Evolutionary conservation across 78 protist species (phyloP).

Genomic region (Dictyostelium capitatum): DNA sequence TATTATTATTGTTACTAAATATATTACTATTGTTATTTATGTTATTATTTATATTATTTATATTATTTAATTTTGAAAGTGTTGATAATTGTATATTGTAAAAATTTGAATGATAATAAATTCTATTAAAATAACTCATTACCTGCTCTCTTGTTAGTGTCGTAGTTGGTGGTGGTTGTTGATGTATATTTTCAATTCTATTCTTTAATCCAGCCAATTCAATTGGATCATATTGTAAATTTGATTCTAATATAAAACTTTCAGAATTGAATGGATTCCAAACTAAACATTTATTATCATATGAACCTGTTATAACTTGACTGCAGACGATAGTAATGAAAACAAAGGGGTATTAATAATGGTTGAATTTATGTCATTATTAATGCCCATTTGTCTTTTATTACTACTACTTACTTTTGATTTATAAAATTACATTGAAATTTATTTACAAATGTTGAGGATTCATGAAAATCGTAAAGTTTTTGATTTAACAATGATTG

Average conservation of each 20-base stretch:
- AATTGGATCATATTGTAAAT: neutral
- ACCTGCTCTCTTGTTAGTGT: neutral
- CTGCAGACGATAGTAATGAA: neutral
- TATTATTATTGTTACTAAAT: neutral
- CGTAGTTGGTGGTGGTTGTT: neutral
- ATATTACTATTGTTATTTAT: neutral
- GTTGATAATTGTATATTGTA: slow-evolving; percentile 31
- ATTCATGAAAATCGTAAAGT: slow-evolving; percentile 58
- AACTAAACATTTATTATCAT: slow-evolving; percentile 55
- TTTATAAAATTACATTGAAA: slow-evolving; percentile 72
- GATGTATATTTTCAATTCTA: neutral
- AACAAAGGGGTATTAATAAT: no score
- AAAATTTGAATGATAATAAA: slow-evolving; percentile 14
- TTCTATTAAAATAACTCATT: slow-evolving; percentile 15
- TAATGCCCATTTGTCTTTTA: no score
- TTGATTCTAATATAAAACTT: slow-evolving; percentile 39
- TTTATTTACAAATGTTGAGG: slow-evolving; percentile 42
- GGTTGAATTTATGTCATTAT: no score
- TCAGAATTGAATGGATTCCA: slow-evolving; percentile 79
- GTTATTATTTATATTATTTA: slow-evolving; percentile 6
- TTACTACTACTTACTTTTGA: slow-evolving; percentile 7
- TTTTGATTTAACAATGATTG: slow-evolving; percentile 19
- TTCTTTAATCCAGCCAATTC: neutral
- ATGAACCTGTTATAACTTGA: slow-evolving; percentile 75
- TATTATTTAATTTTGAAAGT: slow-evolving; percentile 6